Evolutionary conservation across 306 rosid species (phyloP), one percentile per base, ranked within the genome.

Genomic region (Rosa lucieae): DNA sequence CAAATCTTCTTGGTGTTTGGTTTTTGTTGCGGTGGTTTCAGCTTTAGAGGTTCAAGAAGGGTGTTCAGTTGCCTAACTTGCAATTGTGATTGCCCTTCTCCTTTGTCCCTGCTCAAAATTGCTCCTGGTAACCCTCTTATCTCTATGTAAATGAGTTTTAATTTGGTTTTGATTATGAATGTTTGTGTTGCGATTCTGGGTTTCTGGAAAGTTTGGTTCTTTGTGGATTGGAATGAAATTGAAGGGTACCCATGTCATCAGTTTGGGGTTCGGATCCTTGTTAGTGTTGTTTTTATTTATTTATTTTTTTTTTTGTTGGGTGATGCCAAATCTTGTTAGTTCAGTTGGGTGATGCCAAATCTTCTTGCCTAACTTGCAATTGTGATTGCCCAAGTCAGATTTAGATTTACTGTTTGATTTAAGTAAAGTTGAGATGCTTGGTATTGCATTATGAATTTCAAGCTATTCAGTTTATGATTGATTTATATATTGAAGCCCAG

Each of bases 81-180:
- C 77, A 39, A 88, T 53, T 96, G 98, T 74, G 89, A 93, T 46
- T 96, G 99, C 21, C 99, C 99, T 80, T 93, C 96, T 67, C 99
- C 98, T 70, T 74, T 96, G 46, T 91, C 99, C 12, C 96, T 93
- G 80, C 89, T 91, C 82, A 89, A 90, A 80, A 82, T 95, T 78
- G 94, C 99, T 78, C 97, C 98, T 67, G 98, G 99, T 95, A 85
- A 7, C 35, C 0, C 35, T 74, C 47, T 61, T 74, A 23, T 23
- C 26, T 23, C 26, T 23, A 23, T 23, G 26, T 23, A 23, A 23
- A 23, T 23, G 26, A 23, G 26, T 23, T 23, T 23, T 23, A 23
- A 23, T 23, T 23, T 23, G 26, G 26, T 23, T 23, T 23, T 23
- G 26, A 23, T 23, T 23, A 23, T 23, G 26, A 23, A 23, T 23